Evolutionary conservation across 2,329 filamentous ascomycete genomes (phyloP).

Genomic region (Metarhizium album): DNA sequence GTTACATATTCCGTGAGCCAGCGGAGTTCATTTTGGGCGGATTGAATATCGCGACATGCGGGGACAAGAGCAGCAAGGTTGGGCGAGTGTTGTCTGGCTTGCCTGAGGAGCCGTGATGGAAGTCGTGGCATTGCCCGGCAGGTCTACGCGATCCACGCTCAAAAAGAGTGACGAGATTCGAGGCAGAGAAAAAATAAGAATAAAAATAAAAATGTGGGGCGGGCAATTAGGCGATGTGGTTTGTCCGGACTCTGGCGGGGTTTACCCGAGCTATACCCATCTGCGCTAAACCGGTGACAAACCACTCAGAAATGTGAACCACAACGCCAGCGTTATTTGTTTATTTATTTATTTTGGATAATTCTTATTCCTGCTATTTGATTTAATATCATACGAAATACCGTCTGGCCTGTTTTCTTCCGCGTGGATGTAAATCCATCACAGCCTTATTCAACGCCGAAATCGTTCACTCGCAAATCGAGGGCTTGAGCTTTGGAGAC

Average conservation of each 20-base stretch:
- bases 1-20: conserved; percentile 58
- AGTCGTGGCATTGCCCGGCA: conserved; percentile 49
- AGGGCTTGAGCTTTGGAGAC: not conserved
- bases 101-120: conserved; percentile 43
- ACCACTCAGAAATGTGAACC: too few relatives aligned
- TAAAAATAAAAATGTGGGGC: too few relatives aligned
- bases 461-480: not conserved
- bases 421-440: too few relatives aligned
- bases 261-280: conserved; percentile 22
- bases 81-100: conserved; percentile 41
- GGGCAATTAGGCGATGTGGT: not conserved
- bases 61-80: conserved; percentile 51
- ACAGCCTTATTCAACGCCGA: not conserved
- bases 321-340: not conserved
- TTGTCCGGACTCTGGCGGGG: not conserved
- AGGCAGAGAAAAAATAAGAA: not conserved
- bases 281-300: too few relatives aligned
- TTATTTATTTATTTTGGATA: too few relatives aligned
- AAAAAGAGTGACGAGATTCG: not conserved
- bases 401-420: too few relatives aligned
- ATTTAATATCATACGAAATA: not conserved
- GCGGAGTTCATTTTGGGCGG: conserved; percentile 57
- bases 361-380: not conserved
- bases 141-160: not conserved
- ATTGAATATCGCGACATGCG: conserved; percentile 50